phyloP scores from a whole-genome alignment of 306 rosid species.

The Ormosia semicastrata region DNA sequence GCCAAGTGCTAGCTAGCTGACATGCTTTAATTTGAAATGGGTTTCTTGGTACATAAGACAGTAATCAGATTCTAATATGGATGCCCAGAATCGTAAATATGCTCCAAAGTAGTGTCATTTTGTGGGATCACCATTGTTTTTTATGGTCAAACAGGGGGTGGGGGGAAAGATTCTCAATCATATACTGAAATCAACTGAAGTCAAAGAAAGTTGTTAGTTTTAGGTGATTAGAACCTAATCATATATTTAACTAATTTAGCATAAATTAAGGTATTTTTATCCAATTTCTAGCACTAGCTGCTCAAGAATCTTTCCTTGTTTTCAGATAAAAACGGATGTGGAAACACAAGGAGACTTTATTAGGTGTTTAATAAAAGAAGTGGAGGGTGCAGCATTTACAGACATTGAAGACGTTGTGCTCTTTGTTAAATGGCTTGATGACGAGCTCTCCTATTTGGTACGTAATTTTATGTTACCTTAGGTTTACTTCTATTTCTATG shows the following conservation, averaged over 20 bases:
- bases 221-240: not conserved
- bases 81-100: conserved; percentile 21
- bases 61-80: conserved; percentile 31
- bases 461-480: not conserved
- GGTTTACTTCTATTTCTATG: not conserved
- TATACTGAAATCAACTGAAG: not conserved
- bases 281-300: not conserved
- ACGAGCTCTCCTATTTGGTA: conserved; percentile 90
- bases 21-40: conserved; percentile 25
- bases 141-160: not conserved
- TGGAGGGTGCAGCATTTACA: conserved; percentile 77
- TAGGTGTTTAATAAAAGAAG: conserved; percentile 74
- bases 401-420: conserved; percentile 80
- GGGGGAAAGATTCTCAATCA: not conserved
- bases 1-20: not conserved
- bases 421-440: conserved; percentile 95
- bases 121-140: not conserved
- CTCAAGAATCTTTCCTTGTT: not conserved
- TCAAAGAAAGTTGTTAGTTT: not conserved
- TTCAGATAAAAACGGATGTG: conserved; percentile 85
- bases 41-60: conserved; percentile 42
- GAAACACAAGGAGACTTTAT: conserved; percentile 93
- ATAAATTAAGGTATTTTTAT: not conserved
- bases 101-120: conserved; percentile 17
- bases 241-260: not conserved